phyloP scores from a whole-genome alignment of 2,329 filamentous ascomycete species.

The Cordyceps fumosorosea region DNA sequence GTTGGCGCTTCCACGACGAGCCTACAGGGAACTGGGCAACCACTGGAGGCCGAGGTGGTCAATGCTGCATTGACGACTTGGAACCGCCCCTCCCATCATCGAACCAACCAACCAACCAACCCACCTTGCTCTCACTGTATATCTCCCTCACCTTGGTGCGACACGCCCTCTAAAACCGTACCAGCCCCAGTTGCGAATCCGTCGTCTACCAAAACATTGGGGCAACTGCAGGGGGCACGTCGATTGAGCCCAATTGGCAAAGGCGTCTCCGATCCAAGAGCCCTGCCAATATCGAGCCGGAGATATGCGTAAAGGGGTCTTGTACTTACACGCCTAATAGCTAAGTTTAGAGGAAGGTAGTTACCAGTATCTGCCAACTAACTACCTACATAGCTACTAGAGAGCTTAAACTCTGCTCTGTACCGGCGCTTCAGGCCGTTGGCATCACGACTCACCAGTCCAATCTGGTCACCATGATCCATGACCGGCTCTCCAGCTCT shows the following conservation, averaged over 20 bases:
- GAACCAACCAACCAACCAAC: neutral
- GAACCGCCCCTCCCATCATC: neutral
- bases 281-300: neutral
- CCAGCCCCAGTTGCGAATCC: neutral
- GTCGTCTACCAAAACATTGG: conserved; percentile 6
- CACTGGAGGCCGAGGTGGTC: neutral
- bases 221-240: neutral
- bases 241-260: conserved; percentile 7
- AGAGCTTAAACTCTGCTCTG: neutral
- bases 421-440: neutral
- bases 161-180: neutral
- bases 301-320: neutral
- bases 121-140: neutral
- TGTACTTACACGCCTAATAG: neutral
- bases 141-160: neutral
- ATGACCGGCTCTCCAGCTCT: neutral
- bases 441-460: neutral
- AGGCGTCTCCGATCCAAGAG: conserved; percentile 3
- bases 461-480: neutral
- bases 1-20: neutral
- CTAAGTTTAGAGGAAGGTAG: neutral
- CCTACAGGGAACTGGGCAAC: neutral
- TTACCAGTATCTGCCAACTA: neutral
- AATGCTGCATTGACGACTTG: neutral
- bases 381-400: no score